Evolutionary conservation across 1,284 basidiomycete species (phyloP), one percentile per base, ranked within the genome.

Genomic region (Athelia psychrophila): DNA sequence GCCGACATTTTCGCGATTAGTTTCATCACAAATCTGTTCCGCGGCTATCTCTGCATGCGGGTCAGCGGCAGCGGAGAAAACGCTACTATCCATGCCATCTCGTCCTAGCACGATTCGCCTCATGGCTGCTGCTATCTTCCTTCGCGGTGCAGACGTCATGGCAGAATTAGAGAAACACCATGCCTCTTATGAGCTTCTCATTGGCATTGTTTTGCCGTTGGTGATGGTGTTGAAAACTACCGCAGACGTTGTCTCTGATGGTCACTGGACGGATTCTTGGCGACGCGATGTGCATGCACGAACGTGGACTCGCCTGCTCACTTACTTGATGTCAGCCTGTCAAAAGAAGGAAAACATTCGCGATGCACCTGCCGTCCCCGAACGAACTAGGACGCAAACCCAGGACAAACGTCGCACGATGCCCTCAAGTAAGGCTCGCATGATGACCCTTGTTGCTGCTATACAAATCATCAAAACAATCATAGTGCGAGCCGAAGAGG

Each of bases 381-480:
- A 72, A 25, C 70, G 77, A 18, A 22, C 6, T 16, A 42, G 20
- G 38, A 70, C 74, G n/a, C 79, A 77, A 56, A 76, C 76, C 12
- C 67, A 71, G 32, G 74, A 76, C 51, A 74, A 68, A 46, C 60
- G 63, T 35, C 57, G 60, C n/a, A 54, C 62, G 3, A 53, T 59
- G 35, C 22, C 47, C 30, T 47, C 51, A 3, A 62, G 55, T 51
- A 63, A 65, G 36, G 68, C 72, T 36, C 70, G 73, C 10, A 67
- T 80, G 2, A 75, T 79, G 38, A 74, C 73, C 1, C 71, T 85
- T 24, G 69, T 81, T 32, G 71, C 83, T 1, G 76, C 80, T 0
- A 60, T 91, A 8, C 88, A 91, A 63, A 76, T 87, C 18, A 67
- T 92, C 59, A 92, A 92, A 64, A 68, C 84, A 35, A 78, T 91